Conservation (phyloP, 306 rosid species). For the Cicer cuneatum region DNA sequence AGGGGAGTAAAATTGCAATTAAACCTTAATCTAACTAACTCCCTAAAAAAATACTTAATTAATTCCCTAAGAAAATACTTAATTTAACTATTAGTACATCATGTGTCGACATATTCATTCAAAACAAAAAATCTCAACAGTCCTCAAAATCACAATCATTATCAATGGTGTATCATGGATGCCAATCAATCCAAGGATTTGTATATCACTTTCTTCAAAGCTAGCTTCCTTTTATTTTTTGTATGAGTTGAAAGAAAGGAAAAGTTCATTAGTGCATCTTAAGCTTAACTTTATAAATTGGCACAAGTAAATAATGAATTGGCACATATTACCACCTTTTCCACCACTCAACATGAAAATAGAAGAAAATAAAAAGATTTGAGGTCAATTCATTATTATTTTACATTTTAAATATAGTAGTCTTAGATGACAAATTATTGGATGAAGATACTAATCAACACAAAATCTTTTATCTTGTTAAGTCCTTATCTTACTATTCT, state of each 20-base stretch:
- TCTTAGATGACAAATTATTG: conserved; percentile 19
- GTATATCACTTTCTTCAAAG: conserved; percentile 38
- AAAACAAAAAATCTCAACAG: conserved; percentile 29
- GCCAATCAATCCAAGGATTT: conserved; percentile 19
- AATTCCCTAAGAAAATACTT: no score
- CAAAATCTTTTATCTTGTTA: conserved; percentile 41
- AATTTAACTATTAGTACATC: background rate
- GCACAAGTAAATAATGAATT: background rate
- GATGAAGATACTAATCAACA: conserved; percentile 46
- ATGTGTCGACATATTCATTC: conserved; percentile 15
- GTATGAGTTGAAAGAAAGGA: conserved; percentile 43
- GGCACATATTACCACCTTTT: conserved; percentile 6
- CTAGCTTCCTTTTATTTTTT: conserved; percentile 35
- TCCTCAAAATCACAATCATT: conserved; percentile 20
- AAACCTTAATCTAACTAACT: no score
- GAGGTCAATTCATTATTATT: conserved; percentile 31
- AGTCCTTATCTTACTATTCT: conserved; percentile 35
- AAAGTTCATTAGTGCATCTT: conserved; percentile 29
- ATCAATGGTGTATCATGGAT: conserved; percentile 6
- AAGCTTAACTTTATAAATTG: conserved; percentile 33
- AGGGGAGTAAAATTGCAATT: no score
- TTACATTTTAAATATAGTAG: conserved; percentile 27
- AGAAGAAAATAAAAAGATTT: conserved; percentile 14
- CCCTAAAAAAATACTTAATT: no score
- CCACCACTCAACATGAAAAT: conserved; percentile 30